Conservation (phyloP, 192 early-diverging fungal genomes). For the Coemansia sp. region DNA sequence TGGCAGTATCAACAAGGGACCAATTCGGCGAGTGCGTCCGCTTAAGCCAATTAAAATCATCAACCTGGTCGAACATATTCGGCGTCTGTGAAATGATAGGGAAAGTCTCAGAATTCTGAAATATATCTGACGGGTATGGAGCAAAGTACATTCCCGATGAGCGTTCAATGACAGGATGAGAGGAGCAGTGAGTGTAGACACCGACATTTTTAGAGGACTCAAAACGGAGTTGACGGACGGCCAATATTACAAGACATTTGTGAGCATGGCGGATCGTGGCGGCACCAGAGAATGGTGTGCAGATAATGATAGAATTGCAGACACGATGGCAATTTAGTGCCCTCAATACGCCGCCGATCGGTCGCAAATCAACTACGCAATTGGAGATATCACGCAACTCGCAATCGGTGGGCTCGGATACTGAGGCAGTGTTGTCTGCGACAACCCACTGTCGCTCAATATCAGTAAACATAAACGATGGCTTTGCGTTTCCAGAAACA, state of each 20-base stretch:
- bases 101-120: constrained; percentile 2
- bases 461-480: constrained; percentile 5
- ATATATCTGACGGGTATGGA: constrained; percentile 51
- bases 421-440: too few species aligned
- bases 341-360: constrained; percentile 50
- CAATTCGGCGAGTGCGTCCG: constrained; percentile 80
- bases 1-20: constrained; percentile 21
- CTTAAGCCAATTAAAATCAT: constrained; percentile 92
- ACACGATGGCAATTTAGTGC: constrained; percentile 78
- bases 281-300: constrained; percentile 68
- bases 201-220: constrained; percentile 67
- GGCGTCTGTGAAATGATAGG: constrained; percentile 1
- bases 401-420: constrained; percentile 19
- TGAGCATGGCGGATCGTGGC: constrained; percentile 67
- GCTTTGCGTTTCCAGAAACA: too few species aligned
- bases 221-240: constrained; percentile 85
- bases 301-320: constrained; percentile 64
- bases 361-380: constrained; percentile 68
- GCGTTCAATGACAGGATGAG: constrained; percentile 86
- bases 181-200: constrained; percentile 67
- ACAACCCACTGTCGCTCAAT: neutral
- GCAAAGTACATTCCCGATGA: constrained; percentile 70
- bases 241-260: constrained; percentile 62
- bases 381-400: constrained; percentile 52
- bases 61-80: constrained; percentile 64